Evolutionary conservation across 1,139 yeast species (phyloP).

Genomic region (Nematodospora anomalae): DNA sequence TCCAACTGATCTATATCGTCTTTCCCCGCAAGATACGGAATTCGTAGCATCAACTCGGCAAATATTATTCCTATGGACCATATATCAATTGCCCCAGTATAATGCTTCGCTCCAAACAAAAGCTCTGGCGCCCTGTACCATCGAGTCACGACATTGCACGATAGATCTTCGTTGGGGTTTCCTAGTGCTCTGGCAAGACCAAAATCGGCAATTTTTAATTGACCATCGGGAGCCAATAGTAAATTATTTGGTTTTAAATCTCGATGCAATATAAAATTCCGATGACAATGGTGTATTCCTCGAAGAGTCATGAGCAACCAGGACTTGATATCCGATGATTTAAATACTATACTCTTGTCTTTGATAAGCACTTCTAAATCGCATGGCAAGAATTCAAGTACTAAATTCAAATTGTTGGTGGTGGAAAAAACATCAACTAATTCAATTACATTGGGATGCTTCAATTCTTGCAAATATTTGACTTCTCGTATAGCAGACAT

Average conservation of each 20-base stretch:
- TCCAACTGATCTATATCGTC: constrained; percentile 89
- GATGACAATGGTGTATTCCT: constrained; percentile 93
- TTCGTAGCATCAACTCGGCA: constrained; percentile 92
- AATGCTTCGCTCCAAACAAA: constrained; percentile 83
- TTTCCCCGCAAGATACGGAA: constrained; percentile 91
- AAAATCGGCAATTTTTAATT: constrained; percentile 92
- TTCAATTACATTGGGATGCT: constrained; percentile 82
- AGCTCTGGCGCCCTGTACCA: constrained; percentile 98
- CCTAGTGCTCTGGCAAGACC: constrained; percentile 89
- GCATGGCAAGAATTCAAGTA: constrained; percentile 86
- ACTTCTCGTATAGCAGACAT: constrained; percentile 97
- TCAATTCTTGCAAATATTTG: constrained; percentile 84
- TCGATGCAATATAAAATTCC: constrained; percentile 86
- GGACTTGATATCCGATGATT: constrained; percentile 85
- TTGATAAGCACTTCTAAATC: constrained; percentile 89
- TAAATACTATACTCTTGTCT: constrained; percentile 73
- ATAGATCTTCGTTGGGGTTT: constrained; percentile 73
- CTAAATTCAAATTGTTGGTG: constrained; percentile 72
- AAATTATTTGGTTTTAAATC: constrained; percentile 84
- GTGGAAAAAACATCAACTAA: constrained; percentile 82
- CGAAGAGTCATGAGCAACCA: constrained; percentile 94
- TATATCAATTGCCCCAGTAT: constrained; percentile 83
- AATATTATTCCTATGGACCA: constrained; percentile 97
- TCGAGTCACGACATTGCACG: constrained; percentile 93
- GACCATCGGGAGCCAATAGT: constrained; percentile 81